Evolutionary conservation across 345 rosid genomes (phyloP).

Genomic region (Moringa oleifera): DNA sequence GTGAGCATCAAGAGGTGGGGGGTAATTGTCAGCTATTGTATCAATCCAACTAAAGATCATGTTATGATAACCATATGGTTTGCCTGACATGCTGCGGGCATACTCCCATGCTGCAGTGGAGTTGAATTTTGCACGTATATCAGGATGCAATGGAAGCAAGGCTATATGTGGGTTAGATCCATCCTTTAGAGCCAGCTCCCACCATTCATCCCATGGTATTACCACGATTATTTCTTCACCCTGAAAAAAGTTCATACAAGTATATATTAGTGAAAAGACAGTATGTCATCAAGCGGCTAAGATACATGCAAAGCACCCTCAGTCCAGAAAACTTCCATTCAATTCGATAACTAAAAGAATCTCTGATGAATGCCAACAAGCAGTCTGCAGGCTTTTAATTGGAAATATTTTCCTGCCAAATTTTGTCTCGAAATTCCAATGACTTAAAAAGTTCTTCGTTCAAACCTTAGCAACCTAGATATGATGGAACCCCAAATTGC

Average conservation of each 20-base stretch:
- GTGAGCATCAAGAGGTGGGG: slow-evolving; percentile 99
- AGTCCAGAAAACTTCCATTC: not conserved
- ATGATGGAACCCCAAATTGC: not conserved
- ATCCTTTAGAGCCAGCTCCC: slow-evolving; percentile 81
- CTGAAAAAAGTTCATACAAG: slow-evolving; percentile 32
- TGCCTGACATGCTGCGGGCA: slow-evolving; percentile 87
- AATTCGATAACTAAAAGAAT: not conserved
- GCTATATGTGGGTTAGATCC: slow-evolving; percentile 87
- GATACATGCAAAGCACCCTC: not conserved
- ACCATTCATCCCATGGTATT: slow-evolving; percentile 97
- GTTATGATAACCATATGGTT: slow-evolving; percentile 98
- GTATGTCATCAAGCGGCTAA: no score
- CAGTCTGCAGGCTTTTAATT: not conserved
- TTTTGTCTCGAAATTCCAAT: no score
- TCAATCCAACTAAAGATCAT: slow-evolving; percentile 99
- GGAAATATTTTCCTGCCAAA: no score
- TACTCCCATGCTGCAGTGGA: slow-evolving; percentile 94
- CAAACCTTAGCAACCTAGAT: not conserved
- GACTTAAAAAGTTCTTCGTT: not conserved
- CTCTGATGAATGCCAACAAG: not conserved
- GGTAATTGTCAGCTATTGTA: slow-evolving; percentile 83
- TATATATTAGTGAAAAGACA: not conserved
- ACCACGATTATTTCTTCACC: slow-evolving; percentile 92
- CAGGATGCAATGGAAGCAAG: slow-evolving; percentile 85
- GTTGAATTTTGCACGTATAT: slow-evolving; percentile 70